These are phyloP conservation scores for Citrus trifoliata DNA, from an alignment of 345 rosid genomes.

Conservation along the genomic window DNA sequence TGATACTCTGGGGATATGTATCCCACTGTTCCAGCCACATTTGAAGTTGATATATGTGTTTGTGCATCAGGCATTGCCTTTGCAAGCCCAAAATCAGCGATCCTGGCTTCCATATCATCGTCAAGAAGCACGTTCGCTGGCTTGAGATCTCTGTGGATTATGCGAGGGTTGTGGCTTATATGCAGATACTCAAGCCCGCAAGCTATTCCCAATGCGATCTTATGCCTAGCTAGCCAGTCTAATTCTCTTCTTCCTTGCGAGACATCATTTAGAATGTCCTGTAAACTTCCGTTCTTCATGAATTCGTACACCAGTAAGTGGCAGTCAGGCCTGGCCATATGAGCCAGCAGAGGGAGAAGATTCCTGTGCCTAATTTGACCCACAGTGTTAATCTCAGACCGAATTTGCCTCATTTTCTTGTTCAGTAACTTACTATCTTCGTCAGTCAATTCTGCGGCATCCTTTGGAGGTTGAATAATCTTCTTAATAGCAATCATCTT, in stretches of 20 bases:
- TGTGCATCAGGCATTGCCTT: conserved; percentile 68
- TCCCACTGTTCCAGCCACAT: conserved; percentile 84
- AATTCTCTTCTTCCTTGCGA: conserved; percentile 45
- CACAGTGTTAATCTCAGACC: conserved; percentile 74
- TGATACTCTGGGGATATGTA: conserved; percentile 90
- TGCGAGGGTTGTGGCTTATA: conserved; percentile 51
- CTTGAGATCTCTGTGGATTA: conserved; percentile 88
- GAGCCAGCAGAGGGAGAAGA: conserved; percentile 78
- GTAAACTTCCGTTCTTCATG: conserved; percentile 96
- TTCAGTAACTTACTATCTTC: conserved; percentile 61
- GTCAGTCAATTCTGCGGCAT: conserved; percentile 58
- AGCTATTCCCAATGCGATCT: conserved; percentile 73
- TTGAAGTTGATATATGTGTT: conserved; percentile 61
- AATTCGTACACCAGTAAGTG: conserved; percentile 77
- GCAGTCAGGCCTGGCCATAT: conserved; percentile 66
- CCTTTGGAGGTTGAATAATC: conserved; percentile 67
- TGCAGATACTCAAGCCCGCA: conserved; percentile 92
- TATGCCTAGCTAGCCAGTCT: conserved; percentile 71
- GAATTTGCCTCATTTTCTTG: conserved; percentile 82
- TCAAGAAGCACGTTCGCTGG: conserved; percentile 88
- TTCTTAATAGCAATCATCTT: conserved; percentile 78
- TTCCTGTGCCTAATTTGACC: conserved; percentile 84
- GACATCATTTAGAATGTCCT: conserved; percentile 47
- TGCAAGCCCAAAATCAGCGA: conserved; percentile 89
- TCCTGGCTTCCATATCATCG: conserved; percentile 89